A percentile compares a stretch with the other conserved stretches of the same genome.
These are phyloP conservation scores for Globisporangium viniferum DNA, from an alignment of 352 stramenopile genomes.

Conservation along the genomic window DNA sequence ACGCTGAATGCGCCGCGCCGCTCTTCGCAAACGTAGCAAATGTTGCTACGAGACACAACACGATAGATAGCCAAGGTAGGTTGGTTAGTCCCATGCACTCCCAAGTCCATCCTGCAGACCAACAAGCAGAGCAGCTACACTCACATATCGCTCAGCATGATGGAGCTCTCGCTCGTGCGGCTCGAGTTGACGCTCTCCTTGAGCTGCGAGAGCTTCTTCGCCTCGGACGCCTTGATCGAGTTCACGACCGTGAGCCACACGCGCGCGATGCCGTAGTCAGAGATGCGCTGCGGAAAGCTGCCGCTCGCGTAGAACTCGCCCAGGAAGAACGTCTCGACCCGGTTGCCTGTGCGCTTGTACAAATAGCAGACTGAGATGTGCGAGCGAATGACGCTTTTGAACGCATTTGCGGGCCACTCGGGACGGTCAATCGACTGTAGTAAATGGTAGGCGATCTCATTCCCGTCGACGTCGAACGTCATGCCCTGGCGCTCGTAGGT, in stretches of 20 bases:
- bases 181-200: slow-evolving; percentile 14
- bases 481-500: slow-evolving; percentile 50
- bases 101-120: background rate
- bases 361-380: slow-evolving; percentile 35
- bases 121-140: background rate
- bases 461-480: slow-evolving; percentile 26
- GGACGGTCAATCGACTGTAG: slow-evolving; percentile 41
- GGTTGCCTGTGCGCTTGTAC: slow-evolving; percentile 16
- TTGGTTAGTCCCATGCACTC: background rate
- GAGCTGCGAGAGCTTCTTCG: background rate
- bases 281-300: slow-evolving; percentile 26
- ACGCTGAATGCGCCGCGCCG: background rate
- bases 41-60: no score
- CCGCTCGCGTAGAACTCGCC: slow-evolving; percentile 30
- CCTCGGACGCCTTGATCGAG: slow-evolving; percentile 23
- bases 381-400: slow-evolving; percentile 26
- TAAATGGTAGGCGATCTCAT: slow-evolving; percentile 39
- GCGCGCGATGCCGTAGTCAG: slow-evolving; percentile 31
- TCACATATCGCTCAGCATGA: background rate
- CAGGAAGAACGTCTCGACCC: slow-evolving; percentile 33
- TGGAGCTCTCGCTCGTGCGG: background rate
- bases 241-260: slow-evolving; percentile 34
- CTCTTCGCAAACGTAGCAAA: slow-evolving; percentile 10
- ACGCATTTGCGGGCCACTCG: slow-evolving; percentile 24
- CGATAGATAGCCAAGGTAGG: no score